These are phyloP conservation scores for Lachancea mirantina DNA, from an alignment of 805 yeast genomes.

Conservation along the genomic window DNA sequence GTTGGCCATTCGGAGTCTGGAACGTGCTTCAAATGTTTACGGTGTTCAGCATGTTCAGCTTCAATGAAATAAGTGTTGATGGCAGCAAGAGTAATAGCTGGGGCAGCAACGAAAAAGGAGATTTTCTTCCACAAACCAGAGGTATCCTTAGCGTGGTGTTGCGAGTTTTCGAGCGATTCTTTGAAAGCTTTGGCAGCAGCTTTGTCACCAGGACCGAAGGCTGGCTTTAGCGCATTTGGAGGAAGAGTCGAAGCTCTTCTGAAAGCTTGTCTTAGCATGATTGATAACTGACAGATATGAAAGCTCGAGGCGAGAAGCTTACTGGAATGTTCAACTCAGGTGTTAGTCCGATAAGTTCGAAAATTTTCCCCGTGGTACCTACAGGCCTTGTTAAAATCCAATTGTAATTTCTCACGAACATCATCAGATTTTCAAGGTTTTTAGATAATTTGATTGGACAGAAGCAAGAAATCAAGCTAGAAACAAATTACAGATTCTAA, in stretches of 20 bases:
- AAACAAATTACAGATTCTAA: no score
- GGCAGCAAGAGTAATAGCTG: constrained; percentile 70
- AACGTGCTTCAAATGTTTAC: constrained; percentile 59
- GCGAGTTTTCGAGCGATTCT: constrained; percentile 53
- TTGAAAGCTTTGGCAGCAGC: constrained; percentile 68
- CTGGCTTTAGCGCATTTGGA: constrained; percentile 40
- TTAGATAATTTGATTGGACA: no score
- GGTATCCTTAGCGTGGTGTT: constrained; percentile 73
- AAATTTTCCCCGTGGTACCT: no score
- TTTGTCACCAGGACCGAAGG: constrained; percentile 37
- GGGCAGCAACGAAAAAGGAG: constrained; percentile 71
- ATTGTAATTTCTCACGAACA: no score
- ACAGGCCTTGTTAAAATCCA: no score
- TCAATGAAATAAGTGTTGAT: constrained; percentile 78
- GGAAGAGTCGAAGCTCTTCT: constrained; percentile 34
- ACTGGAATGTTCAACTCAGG: no score
- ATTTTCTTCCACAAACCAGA: constrained; percentile 80
- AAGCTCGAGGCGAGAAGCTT: no score
- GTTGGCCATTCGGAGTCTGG: constrained; percentile 90
- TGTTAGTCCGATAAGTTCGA: no score
- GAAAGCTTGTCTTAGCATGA: constrained; percentile 41
- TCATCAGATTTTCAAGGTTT: not conserved
- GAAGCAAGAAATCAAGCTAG: no score
- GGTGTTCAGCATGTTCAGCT: constrained; percentile 84
- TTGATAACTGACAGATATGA: no score